Base-by-base conservation (phyloP, 306 rosid species). In the Potentilla sterilis region DNA sequence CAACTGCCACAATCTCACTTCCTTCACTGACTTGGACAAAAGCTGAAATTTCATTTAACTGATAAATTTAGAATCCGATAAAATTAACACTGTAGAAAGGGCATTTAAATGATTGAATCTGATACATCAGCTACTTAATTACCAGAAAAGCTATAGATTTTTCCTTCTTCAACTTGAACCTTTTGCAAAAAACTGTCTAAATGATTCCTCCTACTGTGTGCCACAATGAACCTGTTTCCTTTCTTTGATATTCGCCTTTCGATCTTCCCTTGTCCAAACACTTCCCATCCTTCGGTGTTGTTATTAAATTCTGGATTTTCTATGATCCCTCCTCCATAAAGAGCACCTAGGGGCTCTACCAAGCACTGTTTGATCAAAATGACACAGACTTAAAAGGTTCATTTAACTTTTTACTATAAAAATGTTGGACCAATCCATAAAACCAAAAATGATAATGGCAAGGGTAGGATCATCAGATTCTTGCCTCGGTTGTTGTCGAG, bases 281-380 rank as follows among this genome's bases (percentile, higher is more conserved):
- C 79, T 43, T 24, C 75, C 96, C 98, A 90, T 35, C 93, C 88
- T 46, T 88, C 77, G 63, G 78, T 75, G 70, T 78, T 81, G 42
- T 88, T 35, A 15, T 86, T 88, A 78, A 91, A 89, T 73, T 79
- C 89, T 75, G 97, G 90, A 70, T 93, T 93, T n/a, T 80, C 86
- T 72, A 93, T 82, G 32, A 91, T 77, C 47, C 98, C 98, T 40
- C 97, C 98, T 77, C 89, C 90, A 80, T 91, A 84, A 10, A 79
- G 83, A 77, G 88, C 84, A 72, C 42, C 83, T 5, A 69, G 37
- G 38, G 98, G 90, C 80, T 82, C 88, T 67, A 0, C 79, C 81
- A 81, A 61, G 18, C 97, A 93, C 97, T 93, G 85, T 67, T 28
- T 28, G 28, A 75, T 86, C 75, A 85, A 72, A 6, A 11, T 37